Percentiles rank a stretch among this genome's conserved stretches.
Conservation (phyloP, 208 protist species). For the Trypanosoma mega region DNA sequence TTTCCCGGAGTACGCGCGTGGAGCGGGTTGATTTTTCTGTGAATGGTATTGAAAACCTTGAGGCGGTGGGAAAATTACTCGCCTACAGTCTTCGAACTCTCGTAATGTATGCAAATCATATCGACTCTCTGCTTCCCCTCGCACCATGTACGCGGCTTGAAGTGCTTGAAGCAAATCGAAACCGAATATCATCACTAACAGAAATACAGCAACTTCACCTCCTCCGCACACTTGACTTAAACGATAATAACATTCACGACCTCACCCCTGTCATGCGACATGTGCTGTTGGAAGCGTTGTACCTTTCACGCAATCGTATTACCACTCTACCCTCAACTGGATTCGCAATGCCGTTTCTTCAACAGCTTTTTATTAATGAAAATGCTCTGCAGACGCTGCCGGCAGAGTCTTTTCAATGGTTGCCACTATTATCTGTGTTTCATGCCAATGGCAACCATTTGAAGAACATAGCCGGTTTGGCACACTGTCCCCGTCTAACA, state of each 20-base stretch:
- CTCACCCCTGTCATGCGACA: conserved; percentile 21
- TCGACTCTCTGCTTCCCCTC: conserved; percentile 49
- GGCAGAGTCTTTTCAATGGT: conserved; percentile 35
- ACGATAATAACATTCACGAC: conserved; percentile 46
- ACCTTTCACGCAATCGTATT: conserved; percentile 63
- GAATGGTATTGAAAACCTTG: conserved; percentile 41
- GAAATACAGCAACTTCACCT: conserved; percentile 35
- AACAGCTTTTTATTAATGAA: conserved; percentile 77
- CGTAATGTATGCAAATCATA: conserved; percentile 36
- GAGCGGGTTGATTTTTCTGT: conserved; percentile 53
- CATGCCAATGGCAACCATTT: conserved; percentile 77
- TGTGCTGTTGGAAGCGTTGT: conserved; percentile 55
- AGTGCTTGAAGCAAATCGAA: conserved; percentile 48
- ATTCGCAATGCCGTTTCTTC: conserved; percentile 39
- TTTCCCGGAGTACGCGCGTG: conserved; percentile 36
- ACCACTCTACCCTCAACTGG: conserved; percentile 16
- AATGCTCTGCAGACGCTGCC: conserved; percentile 40
- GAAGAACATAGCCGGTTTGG: conserved; percentile 50
- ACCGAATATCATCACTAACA: conserved; percentile 35
- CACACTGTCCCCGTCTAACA: conserved; percentile 53
- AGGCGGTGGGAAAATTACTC: conserved; percentile 37
- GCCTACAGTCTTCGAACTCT: conserved; percentile 34
- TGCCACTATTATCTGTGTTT: conserved; percentile 69
- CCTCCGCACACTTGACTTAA: conserved; percentile 62
- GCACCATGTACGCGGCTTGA: conserved; percentile 41